These are phyloP conservation scores for Babjeviella inositovora DNA, from an alignment of 805 yeast species.

Conservation along the genomic window DNA sequence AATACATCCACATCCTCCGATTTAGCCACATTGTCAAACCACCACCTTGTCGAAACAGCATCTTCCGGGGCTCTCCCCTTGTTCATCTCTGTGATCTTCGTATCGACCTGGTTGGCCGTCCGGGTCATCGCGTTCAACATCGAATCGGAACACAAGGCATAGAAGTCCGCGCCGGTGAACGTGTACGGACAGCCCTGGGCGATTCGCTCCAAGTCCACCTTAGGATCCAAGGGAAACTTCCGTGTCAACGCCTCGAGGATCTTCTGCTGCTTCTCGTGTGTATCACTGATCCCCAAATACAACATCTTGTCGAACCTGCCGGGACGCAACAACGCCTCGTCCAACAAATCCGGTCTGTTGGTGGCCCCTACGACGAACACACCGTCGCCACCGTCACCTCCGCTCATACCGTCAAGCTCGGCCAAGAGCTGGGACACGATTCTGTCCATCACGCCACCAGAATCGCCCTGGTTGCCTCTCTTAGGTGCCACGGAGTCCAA, in stretches of 20 bases:
- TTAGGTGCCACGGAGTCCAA: conserved; percentile 97
- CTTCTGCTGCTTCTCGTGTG: conserved; percentile 75
- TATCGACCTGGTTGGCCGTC: conserved; percentile 63
- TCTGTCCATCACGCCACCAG: conserved; percentile 98
- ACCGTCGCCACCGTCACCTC: conserved; percentile 60
- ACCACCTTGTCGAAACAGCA: conserved; percentile 56
- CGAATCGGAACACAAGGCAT: conserved; percentile 90
- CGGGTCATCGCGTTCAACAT: conserved; percentile 95
- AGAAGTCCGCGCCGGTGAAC: conserved; percentile 97
- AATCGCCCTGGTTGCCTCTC: conserved; percentile 96
- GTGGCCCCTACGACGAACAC: conserved; percentile 99
- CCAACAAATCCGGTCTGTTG: conserved; percentile 87
- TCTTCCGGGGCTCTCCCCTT: conserved; percentile 13
- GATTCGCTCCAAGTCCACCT: conserved; percentile 39
- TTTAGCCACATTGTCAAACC: conserved; percentile 77
- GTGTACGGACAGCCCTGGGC: conserved; percentile 71
- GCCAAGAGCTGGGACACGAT: conserved; percentile 92
- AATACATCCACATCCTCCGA: conserved; percentile 49
- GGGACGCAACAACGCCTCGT: conserved; percentile 86
- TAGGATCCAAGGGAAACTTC: conserved; percentile 47
- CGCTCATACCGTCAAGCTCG: conserved; percentile 91
- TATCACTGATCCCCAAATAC: conserved; percentile 84
- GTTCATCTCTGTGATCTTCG: conserved; percentile 39
- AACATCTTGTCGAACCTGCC: conserved; percentile 94
- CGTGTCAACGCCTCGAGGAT: conserved; percentile 81